Conservation (phyloP, 306 rosid species). For the Gastrolobium villosum region DNA sequence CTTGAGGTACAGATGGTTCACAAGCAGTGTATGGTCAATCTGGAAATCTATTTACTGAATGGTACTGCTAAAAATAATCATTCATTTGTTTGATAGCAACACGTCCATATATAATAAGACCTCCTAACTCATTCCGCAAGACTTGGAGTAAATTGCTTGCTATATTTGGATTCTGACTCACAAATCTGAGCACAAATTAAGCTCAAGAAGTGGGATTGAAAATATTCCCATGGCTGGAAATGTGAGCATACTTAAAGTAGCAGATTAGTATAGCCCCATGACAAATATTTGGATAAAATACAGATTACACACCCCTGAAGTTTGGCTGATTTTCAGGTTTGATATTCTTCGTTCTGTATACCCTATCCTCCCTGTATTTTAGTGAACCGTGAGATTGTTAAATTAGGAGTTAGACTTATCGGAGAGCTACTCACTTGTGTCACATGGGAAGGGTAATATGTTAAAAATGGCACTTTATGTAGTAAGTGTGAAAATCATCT, state of each 20-base stretch:
- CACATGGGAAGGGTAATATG: too few species aligned
- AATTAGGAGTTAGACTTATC: background rate
- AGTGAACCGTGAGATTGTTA: background rate
- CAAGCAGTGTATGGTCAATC: conserved; percentile 29
- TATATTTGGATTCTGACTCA: conserved; percentile 12
- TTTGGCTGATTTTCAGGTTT: conserved; percentile 19
- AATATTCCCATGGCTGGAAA: conserved; percentile 3
- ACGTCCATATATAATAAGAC: background rate
- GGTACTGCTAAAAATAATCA: background rate
- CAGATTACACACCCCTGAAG: background rate
- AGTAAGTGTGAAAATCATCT: background rate
- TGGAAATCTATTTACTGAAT: conserved; percentile 10
- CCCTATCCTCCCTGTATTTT: conserved; percentile 11
- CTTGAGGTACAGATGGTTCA: conserved; percentile 28
- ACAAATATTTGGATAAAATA: conserved; percentile 9
- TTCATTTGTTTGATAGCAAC: conserved; percentile 13
- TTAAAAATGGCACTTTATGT: background rate
- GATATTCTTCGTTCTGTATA: background rate
- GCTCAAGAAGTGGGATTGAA: background rate
- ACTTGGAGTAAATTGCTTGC: conserved; percentile 3
- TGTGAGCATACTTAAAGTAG: conserved; percentile 2
- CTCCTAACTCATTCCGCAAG: background rate
- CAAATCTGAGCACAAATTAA: conserved; percentile 9
- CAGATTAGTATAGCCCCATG: conserved; percentile 13
- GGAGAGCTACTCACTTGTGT: background rate